A percentile compares a stretch with the other conserved stretches of the same genome.
Conservation (phyloP, 768 basidiomycete genomes). For the Boletus edulis region DNA sequence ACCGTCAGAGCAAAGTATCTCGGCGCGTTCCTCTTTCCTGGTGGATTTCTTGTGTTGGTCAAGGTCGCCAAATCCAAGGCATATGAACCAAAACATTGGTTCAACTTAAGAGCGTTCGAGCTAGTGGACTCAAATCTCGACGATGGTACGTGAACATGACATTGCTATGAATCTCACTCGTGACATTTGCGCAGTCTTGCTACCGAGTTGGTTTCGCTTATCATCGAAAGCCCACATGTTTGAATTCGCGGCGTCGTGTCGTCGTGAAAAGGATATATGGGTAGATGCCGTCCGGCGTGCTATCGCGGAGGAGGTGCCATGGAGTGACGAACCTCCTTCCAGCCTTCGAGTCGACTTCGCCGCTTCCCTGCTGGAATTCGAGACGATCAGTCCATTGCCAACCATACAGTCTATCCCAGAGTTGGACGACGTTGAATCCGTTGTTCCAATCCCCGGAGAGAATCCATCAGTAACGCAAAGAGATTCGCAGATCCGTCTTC, state of each 20-base stretch:
- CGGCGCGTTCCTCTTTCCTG: slow-evolving; percentile 84
- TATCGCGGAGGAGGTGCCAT: slow-evolving; percentile 39
- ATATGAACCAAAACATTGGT: slow-evolving; percentile 90
- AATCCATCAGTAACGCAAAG: neutral
- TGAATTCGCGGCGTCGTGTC: slow-evolving; percentile 84
- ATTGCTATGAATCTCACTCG: slow-evolving; percentile 2
- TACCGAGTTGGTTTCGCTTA: slow-evolving; percentile 82
- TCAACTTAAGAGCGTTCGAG: slow-evolving; percentile 72
- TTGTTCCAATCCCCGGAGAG: slow-evolving; percentile 7
- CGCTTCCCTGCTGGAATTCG: slow-evolving; percentile 34
- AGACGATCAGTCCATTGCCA: slow-evolving; percentile 41
- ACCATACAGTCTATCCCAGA: slow-evolving; percentile 62
- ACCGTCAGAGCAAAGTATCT: slow-evolving; percentile 80
- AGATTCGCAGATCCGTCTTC: slow-evolving; percentile 20
- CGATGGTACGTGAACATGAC: slow-evolving; percentile 62
- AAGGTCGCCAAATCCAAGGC: slow-evolving; percentile 78
- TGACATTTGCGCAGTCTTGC: slow-evolving; percentile 48
- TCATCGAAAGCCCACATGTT: slow-evolving; percentile 68
- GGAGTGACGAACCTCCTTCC: slow-evolving; percentile 61
- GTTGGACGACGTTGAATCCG: slow-evolving; percentile 24
- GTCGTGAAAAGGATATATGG: slow-evolving; percentile 87
- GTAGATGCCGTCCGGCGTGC: slow-evolving; percentile 62
- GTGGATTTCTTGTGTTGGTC: slow-evolving; percentile 82
- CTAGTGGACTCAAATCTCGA: slow-evolving; percentile 65
- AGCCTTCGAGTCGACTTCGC: slow-evolving; percentile 53